These are phyloP conservation scores for Gaertneriomyces sp. DNA, from an alignment of 192 early-diverging fungal genomes.

Conservation along the genomic window DNA sequence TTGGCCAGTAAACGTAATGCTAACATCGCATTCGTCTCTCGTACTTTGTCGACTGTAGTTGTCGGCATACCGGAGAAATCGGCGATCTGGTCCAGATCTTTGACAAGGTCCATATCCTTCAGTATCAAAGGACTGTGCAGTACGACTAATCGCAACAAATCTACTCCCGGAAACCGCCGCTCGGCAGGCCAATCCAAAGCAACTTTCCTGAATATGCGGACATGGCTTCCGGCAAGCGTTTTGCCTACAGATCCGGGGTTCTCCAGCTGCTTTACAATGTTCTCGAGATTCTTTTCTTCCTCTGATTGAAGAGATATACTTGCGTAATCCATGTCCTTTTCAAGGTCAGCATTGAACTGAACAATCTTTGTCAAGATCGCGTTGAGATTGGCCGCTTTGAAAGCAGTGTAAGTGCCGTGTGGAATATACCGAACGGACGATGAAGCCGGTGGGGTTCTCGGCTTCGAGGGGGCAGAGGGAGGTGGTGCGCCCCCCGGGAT, in stretches of 20 bases:
- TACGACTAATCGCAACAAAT: conserved; percentile 71
- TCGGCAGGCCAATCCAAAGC: conserved; percentile 66
- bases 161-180: conserved; percentile 77
- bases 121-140: conserved; percentile 42
- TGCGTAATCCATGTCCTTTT: conserved; percentile 16
- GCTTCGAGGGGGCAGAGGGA: not conserved
- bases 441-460: not conserved
- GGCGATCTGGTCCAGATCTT: conserved; percentile 17
- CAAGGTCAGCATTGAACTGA: conserved; percentile 63
- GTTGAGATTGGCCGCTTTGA: conserved; percentile 63
- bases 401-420: conserved; percentile 50
- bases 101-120: conserved; percentile 5
- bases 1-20: conserved; percentile 68
- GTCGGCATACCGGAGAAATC: conserved; percentile 28
- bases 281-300: conserved; percentile 13
- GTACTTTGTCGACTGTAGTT: conserved; percentile 24
- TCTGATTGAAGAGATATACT: conserved; percentile 4
- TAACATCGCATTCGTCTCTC: conserved; percentile 78
- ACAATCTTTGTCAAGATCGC: conserved; percentile 73
- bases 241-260: conserved; percentile 30
- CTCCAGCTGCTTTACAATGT: conserved; percentile 18
- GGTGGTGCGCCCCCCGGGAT: not conserved
- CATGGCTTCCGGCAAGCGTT: conserved; percentile 37
- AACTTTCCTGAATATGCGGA: conserved; percentile 48
- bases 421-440: conserved; percentile 4